Base-by-base conservation (phyloP, 202 grass and related monocot genomes). In the Hordeum pubiflorum region DNA sequence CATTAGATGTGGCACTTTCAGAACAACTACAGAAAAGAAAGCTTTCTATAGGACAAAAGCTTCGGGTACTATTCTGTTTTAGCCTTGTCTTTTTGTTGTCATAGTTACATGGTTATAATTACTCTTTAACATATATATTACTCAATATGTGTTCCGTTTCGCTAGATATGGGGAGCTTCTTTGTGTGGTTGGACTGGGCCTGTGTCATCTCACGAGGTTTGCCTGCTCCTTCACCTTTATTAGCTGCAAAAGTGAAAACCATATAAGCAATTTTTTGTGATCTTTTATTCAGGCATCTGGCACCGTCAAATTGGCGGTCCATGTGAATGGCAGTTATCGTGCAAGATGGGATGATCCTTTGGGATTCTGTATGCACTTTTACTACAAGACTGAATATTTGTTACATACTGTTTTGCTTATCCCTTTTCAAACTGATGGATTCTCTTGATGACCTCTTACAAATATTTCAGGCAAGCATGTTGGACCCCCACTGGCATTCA, bases 1-100 rank as follows among this genome's bases (percentile, higher is more conserved):
- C 80, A 38, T 84, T 94, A 76, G 96, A 98, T 90, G 71, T 48
- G 22, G 70, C 77, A 69, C 88, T 98, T 80, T 88, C 88, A 70
- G 90, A 89, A 85, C 84, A 88, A 52, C 72, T 98, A 63, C 32
- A 62, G 29, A 79, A 88, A 89, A 86, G 84, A 83, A 95, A 93
- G 82, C 85, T 98, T 84, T 95, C 86, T 78, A 20, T 93, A 82
- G 96, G 96, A 55, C 96, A 98, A 85, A 98, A 98, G 79, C 90
- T 98, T 88, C 86, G 87, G 92, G 96, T 98, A 94, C 20, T 72
- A 57, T 79, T 33, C 31, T 82, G 79, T 82, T 82, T 89, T 41
- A 24, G 52, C 50, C 12, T 71, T 71, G 39, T 29, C 24, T 40
- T 44, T 22, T 74, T 82, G 34, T 76, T 68, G 26, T 73, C 79